phyloP scores from a whole-genome alignment of 768 basidiomycete genomes.

The Tephrocybe sp. region DNA sequence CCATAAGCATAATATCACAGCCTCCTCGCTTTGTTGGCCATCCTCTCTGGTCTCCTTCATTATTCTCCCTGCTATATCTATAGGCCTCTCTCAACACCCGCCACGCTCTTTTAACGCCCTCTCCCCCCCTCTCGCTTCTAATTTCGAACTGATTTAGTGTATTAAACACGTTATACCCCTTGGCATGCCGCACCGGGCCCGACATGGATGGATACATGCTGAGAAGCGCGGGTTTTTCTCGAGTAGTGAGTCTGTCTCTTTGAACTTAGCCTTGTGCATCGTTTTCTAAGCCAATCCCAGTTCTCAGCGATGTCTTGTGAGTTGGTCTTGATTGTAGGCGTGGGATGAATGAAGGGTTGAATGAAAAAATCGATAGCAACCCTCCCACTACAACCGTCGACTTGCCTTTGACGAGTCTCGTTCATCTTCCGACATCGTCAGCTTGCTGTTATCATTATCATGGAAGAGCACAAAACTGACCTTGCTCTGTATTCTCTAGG shows the following conservation, averaged over 20 bases:
- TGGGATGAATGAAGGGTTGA: not conserved
- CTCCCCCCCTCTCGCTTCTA: not conserved
- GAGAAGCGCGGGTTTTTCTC: conserved; percentile 7
- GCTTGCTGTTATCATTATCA: not conserved
- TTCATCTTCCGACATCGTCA: not conserved
- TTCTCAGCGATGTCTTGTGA: conserved; percentile 3
- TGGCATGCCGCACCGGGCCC: conserved; percentile 5
- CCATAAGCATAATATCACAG: not conserved
- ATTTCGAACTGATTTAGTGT: not conserved
- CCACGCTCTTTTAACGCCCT: conserved; percentile 10
- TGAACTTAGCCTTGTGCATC: no score
- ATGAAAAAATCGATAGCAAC: not conserved
- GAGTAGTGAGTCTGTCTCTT: conserved; percentile 4
- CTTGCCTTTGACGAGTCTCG: not conserved
- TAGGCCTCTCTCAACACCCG: not conserved
- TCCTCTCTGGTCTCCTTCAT: not conserved
- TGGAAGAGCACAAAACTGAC: not conserved
- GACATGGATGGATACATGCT: conserved; percentile 7
- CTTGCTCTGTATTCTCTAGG: not conserved
- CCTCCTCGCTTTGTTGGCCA: not conserved
- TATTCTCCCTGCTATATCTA: not conserved
- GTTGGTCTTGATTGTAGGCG: not conserved
- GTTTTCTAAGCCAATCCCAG: not conserved
- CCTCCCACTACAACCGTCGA: not conserved
- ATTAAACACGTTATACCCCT: not conserved